phyloP scores from a whole-genome alignment of 192 early-diverging fungal genomes.

The Backusella psychrophila region DNA sequence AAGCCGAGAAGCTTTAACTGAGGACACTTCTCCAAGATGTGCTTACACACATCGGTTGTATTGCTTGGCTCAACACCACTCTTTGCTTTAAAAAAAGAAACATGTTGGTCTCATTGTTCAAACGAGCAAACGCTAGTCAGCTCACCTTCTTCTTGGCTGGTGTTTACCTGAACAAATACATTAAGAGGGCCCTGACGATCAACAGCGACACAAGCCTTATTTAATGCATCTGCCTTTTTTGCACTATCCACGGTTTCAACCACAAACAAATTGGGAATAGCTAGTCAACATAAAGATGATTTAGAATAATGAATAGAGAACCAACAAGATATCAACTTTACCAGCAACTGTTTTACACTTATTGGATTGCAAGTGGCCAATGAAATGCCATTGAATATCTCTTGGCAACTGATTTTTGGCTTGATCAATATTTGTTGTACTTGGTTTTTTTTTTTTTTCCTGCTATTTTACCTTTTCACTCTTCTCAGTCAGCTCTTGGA shows the following conservation, averaged over 20 bases:
- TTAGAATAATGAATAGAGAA: not conserved
- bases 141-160: constrained; percentile 83
- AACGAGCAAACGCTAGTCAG: not conserved
- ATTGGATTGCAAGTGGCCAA: constrained; percentile 95
- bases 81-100: constrained; percentile 57
- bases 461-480: constrained; percentile 52
- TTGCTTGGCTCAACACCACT: constrained; percentile 66
- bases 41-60: constrained; percentile 52
- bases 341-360: constrained; percentile 87
- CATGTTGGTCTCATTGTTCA: not conserved
- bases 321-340: not conserved
- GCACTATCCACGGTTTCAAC: constrained; percentile 89
- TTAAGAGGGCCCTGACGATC: constrained; percentile 54
- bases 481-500: constrained; percentile 95
- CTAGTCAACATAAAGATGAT: constrained; percentile 17
- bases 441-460: not conserved
- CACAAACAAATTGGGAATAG: constrained; percentile 85
- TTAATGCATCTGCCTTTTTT: constrained; percentile 80
- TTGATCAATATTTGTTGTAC: not conserved
- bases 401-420: constrained; percentile 54
- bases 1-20: constrained; percentile 75
- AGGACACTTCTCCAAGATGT: constrained; percentile 64
- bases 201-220: constrained; percentile 67
- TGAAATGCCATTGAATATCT: constrained; percentile 98
- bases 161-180: constrained; percentile 95